These are phyloP conservation scores for Fusarium udum DNA, from an alignment of 2,329 filamentous ascomycete species.

Conservation along the genomic window DNA sequence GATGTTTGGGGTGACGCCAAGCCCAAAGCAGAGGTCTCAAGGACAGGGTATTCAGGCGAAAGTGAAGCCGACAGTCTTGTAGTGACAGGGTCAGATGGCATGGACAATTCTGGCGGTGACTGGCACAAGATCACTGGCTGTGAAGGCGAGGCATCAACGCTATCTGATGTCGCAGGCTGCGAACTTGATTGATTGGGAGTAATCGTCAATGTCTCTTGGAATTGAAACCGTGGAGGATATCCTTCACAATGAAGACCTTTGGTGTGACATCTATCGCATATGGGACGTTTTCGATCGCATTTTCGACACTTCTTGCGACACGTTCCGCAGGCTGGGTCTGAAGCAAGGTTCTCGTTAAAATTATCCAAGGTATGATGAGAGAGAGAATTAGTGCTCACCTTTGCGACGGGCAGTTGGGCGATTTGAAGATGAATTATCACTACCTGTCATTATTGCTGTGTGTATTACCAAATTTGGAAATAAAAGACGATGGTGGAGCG, in stretches of 20 bases:
- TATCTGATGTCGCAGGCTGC: not conserved
- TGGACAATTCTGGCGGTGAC: not conserved
- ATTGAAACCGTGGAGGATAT: constrained; percentile 44
- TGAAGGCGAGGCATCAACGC: not conserved
- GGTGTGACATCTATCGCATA: constrained; percentile 42
- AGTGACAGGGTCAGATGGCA: fast-evolving
- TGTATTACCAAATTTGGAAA: constrained; percentile 4
- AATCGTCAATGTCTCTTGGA: constrained; percentile 29
- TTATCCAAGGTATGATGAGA: fast-evolving
- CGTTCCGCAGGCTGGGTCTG: constrained; percentile 46
- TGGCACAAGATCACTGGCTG: not conserved
- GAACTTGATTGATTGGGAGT: fast-evolving
- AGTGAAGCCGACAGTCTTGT: not conserved
- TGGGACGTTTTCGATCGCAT: constrained; percentile 43
- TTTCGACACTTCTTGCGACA: constrained; percentile 48
- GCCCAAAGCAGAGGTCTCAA: not conserved
- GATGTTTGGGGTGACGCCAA: not conserved
- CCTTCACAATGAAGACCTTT: constrained; percentile 47
- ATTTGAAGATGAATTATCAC: not conserved
- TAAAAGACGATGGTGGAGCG: not conserved
- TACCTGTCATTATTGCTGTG: constrained; percentile 14
- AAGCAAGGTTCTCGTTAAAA: not conserved
- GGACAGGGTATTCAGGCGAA: not conserved
- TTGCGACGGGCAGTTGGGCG: constrained; percentile 35
- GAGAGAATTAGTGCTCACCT: not conserved